Base-by-base conservation (phyloP, 75 land plant species). In the Cryptomeria japonica region DNA sequence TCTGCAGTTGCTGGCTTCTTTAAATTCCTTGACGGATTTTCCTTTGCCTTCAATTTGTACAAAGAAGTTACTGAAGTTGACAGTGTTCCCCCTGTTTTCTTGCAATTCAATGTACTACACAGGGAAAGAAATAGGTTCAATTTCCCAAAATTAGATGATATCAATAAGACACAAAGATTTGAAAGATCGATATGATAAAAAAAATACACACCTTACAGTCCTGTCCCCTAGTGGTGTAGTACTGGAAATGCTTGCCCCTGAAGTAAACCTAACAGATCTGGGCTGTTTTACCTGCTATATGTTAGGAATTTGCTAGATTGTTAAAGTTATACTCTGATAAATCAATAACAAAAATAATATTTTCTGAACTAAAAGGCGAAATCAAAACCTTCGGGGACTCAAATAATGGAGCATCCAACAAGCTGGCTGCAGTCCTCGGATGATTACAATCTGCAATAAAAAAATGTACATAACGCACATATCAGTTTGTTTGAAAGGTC, bases 371-470 rank as follows among this genome's bases (percentile, higher is more conserved):
- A 16, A 37, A 34, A 37, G 19, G 13, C 2, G 16, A 77, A 56
- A 56, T 38, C 19, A 77, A 36, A 41, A 77, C 80, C 82, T 39
- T 39, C 19, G 19, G 39, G 3, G 44, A 79, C 44, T 22, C 44
- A 79, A 79, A 39, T 22, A 79, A 19, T 75, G 82, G 84, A 31
- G 31, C 79, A 19, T 90, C 88, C 25, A 90, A 80, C 5, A 37
- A 46, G 46, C 79, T 64, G 44, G 85, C 86, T 28, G 88, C 88
- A 19, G 88, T 91, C 92, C 89, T 94, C 6, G 95, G 94, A 89
- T 94, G 95, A 37, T 78, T 87, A 77, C 95, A 94, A 90, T 92
- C 95, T 94, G 90, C 19, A 86, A 73, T n/a, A n/a, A n/a, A n/a
- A n/a, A n/a, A n/a, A n/a, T n/a, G n/a, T n/a, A n/a, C n/a, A n/a